Evolutionary conservation across 2,329 filamentous ascomycete genomes (phyloP), one percentile per base, ranked within the genome.

Genomic region (Claviceps maximensis): DNA sequence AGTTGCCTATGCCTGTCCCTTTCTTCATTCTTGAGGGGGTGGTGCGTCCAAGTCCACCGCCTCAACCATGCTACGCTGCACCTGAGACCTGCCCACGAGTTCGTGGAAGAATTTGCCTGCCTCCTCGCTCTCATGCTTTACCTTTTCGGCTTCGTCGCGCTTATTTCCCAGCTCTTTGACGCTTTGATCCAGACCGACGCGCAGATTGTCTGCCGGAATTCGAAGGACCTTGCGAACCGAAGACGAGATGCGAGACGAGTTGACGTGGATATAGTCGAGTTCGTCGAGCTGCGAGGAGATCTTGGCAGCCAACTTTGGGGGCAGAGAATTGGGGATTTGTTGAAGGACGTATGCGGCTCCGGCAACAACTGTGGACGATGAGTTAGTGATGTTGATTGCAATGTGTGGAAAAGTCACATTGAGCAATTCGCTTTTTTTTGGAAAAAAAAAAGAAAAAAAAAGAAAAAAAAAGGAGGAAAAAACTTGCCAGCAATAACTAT

Each of bases 221-320:
- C 88, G 87, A 41, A 98, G 80, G 9, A 95, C 89, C 65, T 89
- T 88, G 59, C 91, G 87, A 44, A 95, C 89, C 52, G 94, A 86
- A 27, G 81, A 78, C 23, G 87, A 84, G 62, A 98, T 94, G 52
- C 93, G 87, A 19, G 79, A 75, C 46, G 89, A 82, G 71, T 98
- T 98, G 58, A 80, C 72, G 68, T 98, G 93, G 1, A 93, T 87
- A 65, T 97, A 98, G 71, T 98, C 93, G 63, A 95, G 82, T 19
- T 86, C 79, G 8, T 79, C 73, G 40, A 98, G 82, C 62, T 89
- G 87, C 33, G 80, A 74, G 2, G 89, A 84, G 54, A 98, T 86
- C 71, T 97, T 97, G 63, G 78, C 78, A 44, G 86, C 85, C 6
- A 98, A 80, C 12, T 89, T 89, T 51, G 84, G 85, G 1, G 93